Evolutionary conservation across 371 early-diverging fungal species (phyloP), one percentile per base, ranked within the genome.

Genomic region (Pancytospora philotis): DNA sequence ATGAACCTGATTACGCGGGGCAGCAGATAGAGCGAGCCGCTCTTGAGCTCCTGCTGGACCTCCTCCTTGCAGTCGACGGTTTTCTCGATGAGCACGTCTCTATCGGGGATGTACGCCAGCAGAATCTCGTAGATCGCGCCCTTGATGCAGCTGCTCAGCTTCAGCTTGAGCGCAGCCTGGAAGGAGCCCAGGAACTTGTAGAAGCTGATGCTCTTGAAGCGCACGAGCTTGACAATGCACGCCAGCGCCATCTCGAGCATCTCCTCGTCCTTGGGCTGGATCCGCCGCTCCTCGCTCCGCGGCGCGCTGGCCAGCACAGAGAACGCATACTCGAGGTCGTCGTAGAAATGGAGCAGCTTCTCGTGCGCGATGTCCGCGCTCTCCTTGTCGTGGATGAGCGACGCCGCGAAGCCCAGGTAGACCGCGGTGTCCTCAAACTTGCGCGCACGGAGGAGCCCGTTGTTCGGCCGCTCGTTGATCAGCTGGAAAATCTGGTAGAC

Each of bases 381-480:
- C 38, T 63, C 49, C 45, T 45, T 41, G 38, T 71, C 68, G 16
- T 52, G 39, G 36, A 76, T 66, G 0, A 76, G 60, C 16, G 76
- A 76, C 45, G 48, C 57, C 32, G 70, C 34, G 71, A 69, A 69
- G 22, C 73, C 64, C 28, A 76, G 36, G 64, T 69, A 76, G 22
- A 68, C 62, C 28, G 72, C 53, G 4, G 50, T 62, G 31, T 51
- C 58, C 38, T 41, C 60, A 13, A 64, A 39, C 3, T 49, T 19
- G 10, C 55, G 51, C 22, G 27, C 50, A 3, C 32, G 55, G 28
- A 69, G 22, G 27, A 72, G 34, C 8, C 57, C 55, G 2, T 59
- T 0, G 31, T 73, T 38, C 27, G 34, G 25, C 34, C 38, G 19
- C 16, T 67, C 51, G 59, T 76, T 76, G 3, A 76, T 31, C 22